A percentile compares a stretch with the other conserved stretches of the same genome.
Evolutionary conservation across 176 grass and related monocot species (phyloP).

Genomic region (Musa schizocarpa): DNA sequence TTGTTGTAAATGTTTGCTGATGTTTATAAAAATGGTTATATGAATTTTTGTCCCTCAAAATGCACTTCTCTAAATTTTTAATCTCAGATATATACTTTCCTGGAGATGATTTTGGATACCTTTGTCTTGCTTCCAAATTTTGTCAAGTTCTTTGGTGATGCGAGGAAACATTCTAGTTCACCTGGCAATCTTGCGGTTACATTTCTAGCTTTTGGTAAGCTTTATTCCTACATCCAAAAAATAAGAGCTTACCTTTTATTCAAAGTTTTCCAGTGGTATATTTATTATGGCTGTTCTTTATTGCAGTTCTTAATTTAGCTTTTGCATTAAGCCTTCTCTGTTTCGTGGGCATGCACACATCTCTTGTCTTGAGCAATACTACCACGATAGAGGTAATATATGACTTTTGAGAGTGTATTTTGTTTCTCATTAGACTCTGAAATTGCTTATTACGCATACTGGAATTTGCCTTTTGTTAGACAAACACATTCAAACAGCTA

Average conservation of each 20-base stretch:
- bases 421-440: background rate
- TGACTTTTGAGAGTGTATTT: background rate
- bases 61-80: slow-evolving; percentile 1
- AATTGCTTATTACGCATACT: no score
- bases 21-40: background rate
- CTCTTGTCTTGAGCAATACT: slow-evolving; percentile 60
- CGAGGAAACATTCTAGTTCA: slow-evolving; percentile 36
- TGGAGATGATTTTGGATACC: slow-evolving; percentile 52
- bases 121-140: slow-evolving; percentile 63
- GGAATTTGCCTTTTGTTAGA: no score
- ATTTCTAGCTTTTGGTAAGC: slow-evolving; percentile 75
- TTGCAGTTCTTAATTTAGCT: slow-evolving; percentile 79
- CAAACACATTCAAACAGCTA: no score
- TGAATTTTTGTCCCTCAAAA: background rate
- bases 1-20: background rate
- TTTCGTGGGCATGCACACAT: slow-evolving; percentile 59
- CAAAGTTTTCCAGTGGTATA: slow-evolving; percentile 12
- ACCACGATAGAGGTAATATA: slow-evolving; percentile 77
- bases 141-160: slow-evolving; percentile 60
- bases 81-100: slow-evolving; percentile 61
- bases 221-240: slow-evolving; percentile 8
- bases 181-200: slow-evolving; percentile 54
- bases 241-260: slow-evolving; percentile 1
- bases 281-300: slow-evolving; percentile 27
- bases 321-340: slow-evolving; percentile 81